phyloP scores from a whole-genome alignment of 495 filamentous ascomycete species.

The Penicillium maclennaniae region DNA sequence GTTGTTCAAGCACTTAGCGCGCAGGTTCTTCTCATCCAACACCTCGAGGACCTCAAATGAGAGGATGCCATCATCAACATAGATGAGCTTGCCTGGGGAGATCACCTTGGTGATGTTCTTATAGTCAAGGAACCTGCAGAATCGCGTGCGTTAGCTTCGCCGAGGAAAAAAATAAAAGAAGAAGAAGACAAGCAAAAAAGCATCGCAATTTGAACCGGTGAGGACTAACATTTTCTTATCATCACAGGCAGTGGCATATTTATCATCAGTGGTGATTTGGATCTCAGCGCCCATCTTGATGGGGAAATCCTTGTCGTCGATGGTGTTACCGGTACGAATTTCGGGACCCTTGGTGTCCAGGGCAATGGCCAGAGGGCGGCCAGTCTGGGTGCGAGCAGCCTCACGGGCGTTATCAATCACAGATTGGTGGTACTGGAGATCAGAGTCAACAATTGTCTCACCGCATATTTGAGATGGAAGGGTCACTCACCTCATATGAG shows the following conservation, averaged over 20 bases:
- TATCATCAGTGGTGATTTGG: conserved; percentile 97
- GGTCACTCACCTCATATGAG: conserved; percentile 67
- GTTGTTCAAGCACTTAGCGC: conserved; percentile 84
- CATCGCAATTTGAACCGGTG: not conserved
- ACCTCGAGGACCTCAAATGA: conserved; percentile 90
- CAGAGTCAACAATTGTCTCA: conserved; percentile 10
- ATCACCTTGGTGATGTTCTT: conserved; percentile 99
- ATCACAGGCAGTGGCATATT: conserved; percentile 79
- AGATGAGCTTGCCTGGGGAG: conserved; percentile 86
- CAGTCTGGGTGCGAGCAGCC: conserved; percentile 68
- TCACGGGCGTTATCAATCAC: conserved; percentile 91
- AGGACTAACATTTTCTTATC: conserved; percentile 84
- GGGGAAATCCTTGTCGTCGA: conserved; percentile 77
- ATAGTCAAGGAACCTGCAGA: conserved; percentile 89
- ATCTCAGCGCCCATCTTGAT: conserved; percentile 77
- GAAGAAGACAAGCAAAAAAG: not conserved
- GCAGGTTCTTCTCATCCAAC: conserved; percentile 82
- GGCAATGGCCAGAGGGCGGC: conserved; percentile 92
- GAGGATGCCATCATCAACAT: conserved; percentile 96
- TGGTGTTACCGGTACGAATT: conserved; percentile 94
- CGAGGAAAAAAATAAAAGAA: not conserved
- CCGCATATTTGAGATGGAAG: not conserved
- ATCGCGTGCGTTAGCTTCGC: conserved; percentile 12
- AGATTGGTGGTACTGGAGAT: conserved; percentile 73
- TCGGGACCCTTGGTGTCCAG: conserved; percentile 98